phyloP scores from a whole-genome alignment of 2,329 filamentous ascomycete genomes.

The Mollisiaceae sp. region DNA sequence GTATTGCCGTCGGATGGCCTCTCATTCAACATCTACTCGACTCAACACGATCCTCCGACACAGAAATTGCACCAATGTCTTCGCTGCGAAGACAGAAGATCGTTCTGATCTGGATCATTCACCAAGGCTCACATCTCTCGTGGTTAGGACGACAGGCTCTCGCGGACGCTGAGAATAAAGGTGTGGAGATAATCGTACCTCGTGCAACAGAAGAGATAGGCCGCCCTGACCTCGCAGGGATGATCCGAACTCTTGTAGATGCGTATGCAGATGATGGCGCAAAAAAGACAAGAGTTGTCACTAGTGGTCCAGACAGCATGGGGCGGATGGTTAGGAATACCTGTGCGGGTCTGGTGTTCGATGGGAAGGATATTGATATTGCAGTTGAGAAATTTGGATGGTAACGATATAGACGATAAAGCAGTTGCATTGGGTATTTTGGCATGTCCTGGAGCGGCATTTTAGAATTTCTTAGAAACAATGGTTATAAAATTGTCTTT shows the following conservation, averaged over 20 bases:
- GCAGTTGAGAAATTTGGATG: conserved; percentile 72
- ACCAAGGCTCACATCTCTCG: conserved; percentile 54
- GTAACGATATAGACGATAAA: conserved; percentile 44
- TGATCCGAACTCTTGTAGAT: conserved; percentile 48
- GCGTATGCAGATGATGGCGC: conserved; percentile 40
- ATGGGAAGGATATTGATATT: conserved; percentile 56
- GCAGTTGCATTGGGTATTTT: not conserved
- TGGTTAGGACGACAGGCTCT: conserved; percentile 60
- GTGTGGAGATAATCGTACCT: conserved; percentile 59
- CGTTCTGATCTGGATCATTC: conserved; percentile 64
- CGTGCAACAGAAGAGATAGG: conserved; percentile 57
- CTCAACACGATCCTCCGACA: conserved; percentile 29
- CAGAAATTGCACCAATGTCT: conserved; percentile 34
- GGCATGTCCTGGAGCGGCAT: conserved; percentile 9
- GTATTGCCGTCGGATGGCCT: conserved; percentile 68
- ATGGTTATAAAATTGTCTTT: not conserved
- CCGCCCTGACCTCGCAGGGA: conserved; percentile 55
- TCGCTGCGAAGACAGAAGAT: conserved; percentile 44
- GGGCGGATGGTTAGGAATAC: conserved; percentile 64
- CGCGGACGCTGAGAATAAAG: conserved; percentile 53
- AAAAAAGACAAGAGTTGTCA: conserved; percentile 56
- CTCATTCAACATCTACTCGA: conserved; percentile 57
- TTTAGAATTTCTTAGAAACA: not conserved
- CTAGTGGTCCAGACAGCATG: conserved; percentile 66
- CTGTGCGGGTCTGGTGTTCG: conserved; percentile 54